Base-by-base conservation (phyloP, 2,329 filamentous ascomycete genomes). In the Leptographium flavum region DNA sequence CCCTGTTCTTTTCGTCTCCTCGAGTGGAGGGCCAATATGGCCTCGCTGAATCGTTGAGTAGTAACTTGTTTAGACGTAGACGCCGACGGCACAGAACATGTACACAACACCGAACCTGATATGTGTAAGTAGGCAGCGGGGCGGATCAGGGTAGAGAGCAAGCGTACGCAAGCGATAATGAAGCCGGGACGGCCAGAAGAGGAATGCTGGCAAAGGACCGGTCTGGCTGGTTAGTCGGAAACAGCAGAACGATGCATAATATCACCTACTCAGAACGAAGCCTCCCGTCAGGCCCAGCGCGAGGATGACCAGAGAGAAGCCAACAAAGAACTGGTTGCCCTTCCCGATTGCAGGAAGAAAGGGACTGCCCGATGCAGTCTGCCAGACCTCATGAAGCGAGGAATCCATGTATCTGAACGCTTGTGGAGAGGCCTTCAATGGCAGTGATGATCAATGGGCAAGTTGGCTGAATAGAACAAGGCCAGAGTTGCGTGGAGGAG, bases 51-150 rank as follows among this genome's bases (percentile, higher is more conserved):
- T 23, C 10, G 14, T 19, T 37, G 13, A 10, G 2, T 27, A 17
- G 36, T 30, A 7, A 17, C 5, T 14, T 10, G 7, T 6, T 23
- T 19, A 98, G 63, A 98, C 87, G 79, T 98, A 96, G 60, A 98
- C 92, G 62, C 92, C 92, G 61, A 92, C 92, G 49, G 88, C 92
- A 67, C 92, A 98, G 67, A 98, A 96, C 83, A 95, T 94, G 68
- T 92, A 95, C 39, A 98, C 87, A 42, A 90, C 82, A 56, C 92
- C 92, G 63, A 94, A 84, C 42, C 90, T 95, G 58, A 11, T 25
- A 19, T 30, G 39, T 21, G 44, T 42, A 33, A 43, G 45, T 14
- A 42, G 42, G 5, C 13, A 15, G 6, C 2, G 4, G 33, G 23
- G 51, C 17, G 10, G n/a, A 21, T 13, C 4, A 5, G 32, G 14